Percentiles rank a stretch among this genome's conserved stretches.
Evolutionary conservation across 331 rosid species (phyloP).

Genomic region (Erythrophleum ivorense): DNA sequence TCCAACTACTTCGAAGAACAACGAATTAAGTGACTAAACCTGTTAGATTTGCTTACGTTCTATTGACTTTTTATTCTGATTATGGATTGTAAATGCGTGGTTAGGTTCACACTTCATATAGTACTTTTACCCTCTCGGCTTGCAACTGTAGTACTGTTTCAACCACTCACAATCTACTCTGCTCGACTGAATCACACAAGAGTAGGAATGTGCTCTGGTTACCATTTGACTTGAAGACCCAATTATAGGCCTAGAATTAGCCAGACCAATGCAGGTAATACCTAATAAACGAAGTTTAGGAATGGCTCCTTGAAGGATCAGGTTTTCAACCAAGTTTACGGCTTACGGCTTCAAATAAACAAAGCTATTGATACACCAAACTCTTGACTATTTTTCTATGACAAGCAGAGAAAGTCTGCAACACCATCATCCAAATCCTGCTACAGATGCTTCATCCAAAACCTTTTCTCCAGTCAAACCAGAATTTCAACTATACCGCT

Average conservation of each 20-base stretch:
- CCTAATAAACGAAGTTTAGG: background rate
- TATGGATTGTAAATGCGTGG: background rate
- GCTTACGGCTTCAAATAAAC: background rate
- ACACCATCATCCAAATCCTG: conserved; percentile 3
- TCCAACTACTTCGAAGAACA: conserved; percentile 6
- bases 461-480: conserved; percentile 41
- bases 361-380: conserved; percentile 37
- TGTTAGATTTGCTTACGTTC: background rate
- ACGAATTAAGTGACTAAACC: conserved; percentile 3
- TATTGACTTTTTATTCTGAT: conserved; percentile 4
- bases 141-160: background rate
- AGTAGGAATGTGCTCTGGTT: conserved; percentile 1
- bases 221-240: background rate
- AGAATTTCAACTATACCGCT: conserved; percentile 51
- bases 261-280: background rate
- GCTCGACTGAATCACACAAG: background rate
- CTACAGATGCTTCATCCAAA: conserved; percentile 38
- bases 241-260: background rate
- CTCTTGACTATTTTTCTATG: conserved; percentile 39
- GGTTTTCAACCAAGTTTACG: background rate
- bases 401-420: conserved; percentile 36
- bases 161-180: background rate
- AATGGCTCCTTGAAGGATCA: background rate
- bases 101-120: background rate
- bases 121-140: background rate